These are phyloP conservation scores for Omphalotus olearius DNA, from an alignment of 1,284 basidiomycete species.

Conservation along the genomic window DNA sequence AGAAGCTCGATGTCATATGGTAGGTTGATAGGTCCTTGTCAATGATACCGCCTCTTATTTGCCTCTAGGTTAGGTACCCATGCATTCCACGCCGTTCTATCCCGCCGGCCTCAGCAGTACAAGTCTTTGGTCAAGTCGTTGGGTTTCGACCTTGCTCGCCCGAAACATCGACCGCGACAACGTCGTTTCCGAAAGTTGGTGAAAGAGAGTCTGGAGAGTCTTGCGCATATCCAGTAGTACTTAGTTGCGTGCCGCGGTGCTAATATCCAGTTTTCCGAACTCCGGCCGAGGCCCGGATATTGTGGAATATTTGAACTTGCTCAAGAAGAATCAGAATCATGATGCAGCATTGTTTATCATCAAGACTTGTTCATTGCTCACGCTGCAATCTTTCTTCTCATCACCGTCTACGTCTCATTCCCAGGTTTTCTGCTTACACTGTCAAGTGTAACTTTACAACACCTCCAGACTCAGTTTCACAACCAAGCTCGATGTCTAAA, in stretches of 20 bases:
- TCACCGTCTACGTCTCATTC: slow-evolving; percentile 9
- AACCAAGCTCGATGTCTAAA: background rate
- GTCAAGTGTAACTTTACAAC: no score
- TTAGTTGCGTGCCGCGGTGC: no score
- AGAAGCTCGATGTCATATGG: slow-evolving; percentile 59
- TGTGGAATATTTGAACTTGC: background rate
- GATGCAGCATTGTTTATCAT: no score
- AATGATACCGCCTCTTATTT: background rate
- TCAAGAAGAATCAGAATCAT: no score
- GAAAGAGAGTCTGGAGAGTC: slow-evolving; percentile 38
- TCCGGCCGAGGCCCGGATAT: no score
- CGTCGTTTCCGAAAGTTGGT: slow-evolving; percentile 44
- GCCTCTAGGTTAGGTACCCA: slow-evolving; percentile 69
- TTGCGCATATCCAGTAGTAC: slow-evolving; percentile 26
- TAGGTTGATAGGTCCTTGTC: slow-evolving; percentile 29
- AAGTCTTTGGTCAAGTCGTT: slow-evolving; percentile 41
- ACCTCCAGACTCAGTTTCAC: no score
- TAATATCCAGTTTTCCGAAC: no score
- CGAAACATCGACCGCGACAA: slow-evolving; percentile 37
- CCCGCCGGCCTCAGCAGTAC: slow-evolving; percentile 50
- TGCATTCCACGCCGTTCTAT: slow-evolving; percentile 69
- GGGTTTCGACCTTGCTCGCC: slow-evolving; percentile 43
- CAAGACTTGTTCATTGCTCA: background rate
- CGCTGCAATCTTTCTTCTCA: background rate
- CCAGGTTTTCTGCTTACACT: background rate